Base-by-base conservation (phyloP, 179 eudicot species). In the Monotropa hypopitys region DNA sequence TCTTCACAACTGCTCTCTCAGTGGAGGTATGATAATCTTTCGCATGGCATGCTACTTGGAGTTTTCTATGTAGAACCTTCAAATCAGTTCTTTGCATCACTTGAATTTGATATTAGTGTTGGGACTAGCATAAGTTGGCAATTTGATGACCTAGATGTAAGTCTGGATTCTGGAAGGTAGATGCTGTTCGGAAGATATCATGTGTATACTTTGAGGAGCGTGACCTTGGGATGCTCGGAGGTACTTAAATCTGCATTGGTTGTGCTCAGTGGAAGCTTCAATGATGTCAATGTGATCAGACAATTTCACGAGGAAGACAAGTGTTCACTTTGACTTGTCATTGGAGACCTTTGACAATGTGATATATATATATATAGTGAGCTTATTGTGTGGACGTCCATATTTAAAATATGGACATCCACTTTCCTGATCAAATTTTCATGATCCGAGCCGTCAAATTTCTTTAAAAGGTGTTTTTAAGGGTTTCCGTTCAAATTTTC, bases 11-110 rank as follows among this genome's bases (percentile, higher is more conserved):
- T 79, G 86, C 87, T 46, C 80, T 95, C 50, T 84, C 79, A 8
- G 79, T 69, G 71, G 86, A 90, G 98, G 99, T 95, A 78, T 73
- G 88, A 70, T 80, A 77, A 72, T 81, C 33, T 38, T 26, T 70
- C 10, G 20, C 53, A 76, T 57, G 43, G 43, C 40, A 70, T 78
- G 23, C 30, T 30, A 54, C 66, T 32, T 26, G 53, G 9, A 13
- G 49, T 42, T 74, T 43, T n/a, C n/a, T 54, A 0, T 74, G 15
- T 13, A 38, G 63, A 40, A 74, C 26, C 45, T 23, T 8, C 7
- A 28, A 40, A 40, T 49, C 46, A 35, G 21, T 13, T 74, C 50
- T 23, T 7, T 0, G 21, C 40, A 56, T 56, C 12, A 5, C 8
- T 5, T 32, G 70, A 66, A 35, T 66, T 26, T 61, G 32, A 11